Evolutionary conservation across 768 basidiomycete genomes (phyloP).

Genomic region (Leccinum variicolor): DNA sequence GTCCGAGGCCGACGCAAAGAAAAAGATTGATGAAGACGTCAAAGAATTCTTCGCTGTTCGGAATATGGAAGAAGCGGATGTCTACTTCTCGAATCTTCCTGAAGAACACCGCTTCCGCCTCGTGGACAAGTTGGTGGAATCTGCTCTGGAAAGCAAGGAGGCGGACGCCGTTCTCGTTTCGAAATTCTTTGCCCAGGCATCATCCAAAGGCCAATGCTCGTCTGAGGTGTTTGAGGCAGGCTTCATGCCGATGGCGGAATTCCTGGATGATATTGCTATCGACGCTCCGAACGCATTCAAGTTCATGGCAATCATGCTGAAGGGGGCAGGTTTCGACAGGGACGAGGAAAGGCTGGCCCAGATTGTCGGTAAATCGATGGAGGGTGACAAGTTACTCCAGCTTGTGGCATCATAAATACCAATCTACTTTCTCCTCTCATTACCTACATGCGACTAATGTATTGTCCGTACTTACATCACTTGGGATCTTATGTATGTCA

Average conservation of each 20-base stretch:
- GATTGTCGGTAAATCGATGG: conserved; percentile 59
- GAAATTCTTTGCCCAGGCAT: conserved; percentile 64
- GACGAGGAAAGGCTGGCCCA: conserved; percentile 56
- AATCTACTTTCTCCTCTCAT: too few relatives aligned
- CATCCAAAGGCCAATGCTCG: conserved; percentile 58
- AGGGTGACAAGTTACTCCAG: conserved; percentile 55
- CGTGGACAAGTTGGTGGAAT: conserved; percentile 70
- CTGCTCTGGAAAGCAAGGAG: conserved; percentile 79
- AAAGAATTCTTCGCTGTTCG: conserved; percentile 88
- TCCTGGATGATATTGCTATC: conserved; percentile 84
- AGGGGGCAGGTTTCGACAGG: conserved; percentile 55
- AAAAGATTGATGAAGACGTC: conserved; percentile 45
- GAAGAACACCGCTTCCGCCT: conserved; percentile 58
- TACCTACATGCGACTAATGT: too few relatives aligned
- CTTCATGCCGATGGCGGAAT: conserved; percentile 63
- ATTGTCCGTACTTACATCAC: too few relatives aligned
- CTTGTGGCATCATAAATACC: conserved; percentile 43
- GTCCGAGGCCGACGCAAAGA: conserved; percentile 32
- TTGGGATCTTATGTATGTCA: too few relatives aligned
- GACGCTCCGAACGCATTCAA: conserved; percentile 86
- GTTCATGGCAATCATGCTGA: conserved; percentile 72
- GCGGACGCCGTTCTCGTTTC: conserved; percentile 75
- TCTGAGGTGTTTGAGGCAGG: conserved; percentile 69
- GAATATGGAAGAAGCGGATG: conserved; percentile 60
- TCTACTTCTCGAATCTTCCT: conserved; percentile 77